Evolutionary conservation across 495 filamentous ascomycete genomes (phyloP).

Genomic region (Penicillium paradoxum): DNA sequence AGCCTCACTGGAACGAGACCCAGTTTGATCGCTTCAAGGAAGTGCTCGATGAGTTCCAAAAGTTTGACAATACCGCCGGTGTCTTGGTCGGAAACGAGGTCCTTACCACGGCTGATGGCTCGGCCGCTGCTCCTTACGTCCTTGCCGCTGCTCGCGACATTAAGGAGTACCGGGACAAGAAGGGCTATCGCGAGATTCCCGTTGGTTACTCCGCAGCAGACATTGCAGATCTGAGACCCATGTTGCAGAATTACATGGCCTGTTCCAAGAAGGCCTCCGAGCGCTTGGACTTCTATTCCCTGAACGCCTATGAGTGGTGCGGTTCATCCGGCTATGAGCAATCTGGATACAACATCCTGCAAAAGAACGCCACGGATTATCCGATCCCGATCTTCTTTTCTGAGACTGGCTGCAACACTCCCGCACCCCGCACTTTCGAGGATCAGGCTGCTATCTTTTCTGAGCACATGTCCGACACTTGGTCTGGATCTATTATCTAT

Average conservation of each 20-base stretch:
- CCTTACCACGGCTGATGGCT: conserved; percentile 50
- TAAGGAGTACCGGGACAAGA: conserved; percentile 72
- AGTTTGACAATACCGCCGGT: conserved; percentile 74
- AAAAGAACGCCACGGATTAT: conserved; percentile 53
- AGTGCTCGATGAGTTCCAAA: conserved; percentile 74
- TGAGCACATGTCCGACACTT: conserved; percentile 61
- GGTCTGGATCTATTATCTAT: conserved; percentile 82
- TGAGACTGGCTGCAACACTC: conserved; percentile 72
- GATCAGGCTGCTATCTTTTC: conserved; percentile 78
- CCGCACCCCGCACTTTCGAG: conserved; percentile 62
- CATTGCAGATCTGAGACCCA: conserved; percentile 72
- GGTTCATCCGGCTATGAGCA: conserved; percentile 54
- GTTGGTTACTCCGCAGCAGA: conserved; percentile 90
- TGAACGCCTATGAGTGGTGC: conserved; percentile 92
- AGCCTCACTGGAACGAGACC: conserved; percentile 62
- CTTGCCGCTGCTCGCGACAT: conserved; percentile 76
- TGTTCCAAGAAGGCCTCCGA: conserved; percentile 66
- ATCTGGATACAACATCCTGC: conserved; percentile 67
- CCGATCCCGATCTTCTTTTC: conserved; percentile 82
- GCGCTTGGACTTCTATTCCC: conserved; percentile 73
- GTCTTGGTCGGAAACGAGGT: conserved; percentile 89
- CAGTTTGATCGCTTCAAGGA: conserved; percentile 60
- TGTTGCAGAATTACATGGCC: conserved; percentile 83
- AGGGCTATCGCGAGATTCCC: conserved; percentile 78
- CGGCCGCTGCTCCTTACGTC: conserved; percentile 70